phyloP scores from a whole-genome alignment of 768 basidiomycete species.

The Sistotremastrum niveocremeum region DNA sequence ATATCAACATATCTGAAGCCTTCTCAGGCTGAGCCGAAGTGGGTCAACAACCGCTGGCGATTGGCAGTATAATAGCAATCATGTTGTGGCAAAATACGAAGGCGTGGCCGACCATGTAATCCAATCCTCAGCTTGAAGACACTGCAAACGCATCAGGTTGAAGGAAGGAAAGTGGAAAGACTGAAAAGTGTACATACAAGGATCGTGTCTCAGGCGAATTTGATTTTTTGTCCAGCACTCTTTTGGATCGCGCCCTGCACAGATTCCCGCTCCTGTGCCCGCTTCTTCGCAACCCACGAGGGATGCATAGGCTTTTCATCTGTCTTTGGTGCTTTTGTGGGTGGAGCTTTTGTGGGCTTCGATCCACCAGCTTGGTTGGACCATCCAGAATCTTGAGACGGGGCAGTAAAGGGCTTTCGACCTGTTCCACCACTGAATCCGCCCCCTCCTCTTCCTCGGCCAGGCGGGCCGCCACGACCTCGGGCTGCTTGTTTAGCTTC shows the following conservation, averaged over 20 bases:
- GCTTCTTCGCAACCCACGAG: conserved; percentile 91
- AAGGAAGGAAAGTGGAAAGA: too few relatives aligned
- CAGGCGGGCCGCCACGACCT: conserved; percentile 5
- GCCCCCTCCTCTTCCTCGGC: background rate
- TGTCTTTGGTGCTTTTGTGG: conserved; percentile 2
- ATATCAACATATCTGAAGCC: too few relatives aligned
- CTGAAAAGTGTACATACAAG: too few relatives aligned
- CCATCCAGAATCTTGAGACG: conserved; percentile 6
- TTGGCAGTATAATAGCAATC: too few relatives aligned
- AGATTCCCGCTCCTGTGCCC: conserved; percentile 56
- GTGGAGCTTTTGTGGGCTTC: conserved; percentile 5
- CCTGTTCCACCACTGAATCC: background rate
- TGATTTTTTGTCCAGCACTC: conserved; percentile 78
- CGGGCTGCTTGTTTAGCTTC: conserved; percentile 4
- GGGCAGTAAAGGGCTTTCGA: conserved; percentile 4
- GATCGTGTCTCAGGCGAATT: conserved; percentile 20
- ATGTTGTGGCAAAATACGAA: too few relatives aligned
- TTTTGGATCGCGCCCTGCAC: conserved; percentile 36
- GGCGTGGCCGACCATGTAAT: too few relatives aligned
- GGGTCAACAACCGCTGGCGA: too few relatives aligned
- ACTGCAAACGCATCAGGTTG: too few relatives aligned
- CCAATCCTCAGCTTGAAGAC: too few relatives aligned
- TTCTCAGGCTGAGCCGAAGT: too few relatives aligned
- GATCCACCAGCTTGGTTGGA: conserved; percentile 5
- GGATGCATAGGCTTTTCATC: conserved; percentile 58